phyloP scores from a whole-genome alignment of 2,329 filamentous ascomycete species.

The Pseudogymnoascus pannorum region DNA sequence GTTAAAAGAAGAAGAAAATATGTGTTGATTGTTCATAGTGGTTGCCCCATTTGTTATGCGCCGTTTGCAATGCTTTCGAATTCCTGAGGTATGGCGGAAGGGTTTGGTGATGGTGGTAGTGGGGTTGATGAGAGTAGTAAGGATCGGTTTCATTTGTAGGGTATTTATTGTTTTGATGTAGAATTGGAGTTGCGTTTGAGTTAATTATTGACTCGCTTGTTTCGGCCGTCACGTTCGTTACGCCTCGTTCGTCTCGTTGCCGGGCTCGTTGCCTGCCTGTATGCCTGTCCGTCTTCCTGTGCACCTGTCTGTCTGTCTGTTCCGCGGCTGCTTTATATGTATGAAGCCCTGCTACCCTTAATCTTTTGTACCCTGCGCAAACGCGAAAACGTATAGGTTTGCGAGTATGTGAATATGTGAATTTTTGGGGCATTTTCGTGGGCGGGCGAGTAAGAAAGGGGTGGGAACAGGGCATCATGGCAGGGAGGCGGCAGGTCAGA shows the following conservation, averaged over 20 bases:
- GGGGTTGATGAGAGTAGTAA: background rate
- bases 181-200: constrained; percentile 4
- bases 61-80: constrained; percentile 8
- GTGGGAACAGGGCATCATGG: background rate
- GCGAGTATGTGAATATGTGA: background rate
- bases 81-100: background rate
- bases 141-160: constrained; percentile 2
- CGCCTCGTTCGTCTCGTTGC: constrained; percentile 4
- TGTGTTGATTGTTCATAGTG: background rate
- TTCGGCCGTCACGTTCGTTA: background rate
- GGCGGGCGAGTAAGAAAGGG: background rate
- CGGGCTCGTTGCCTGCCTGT: background rate
- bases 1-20: background rate
- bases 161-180: background rate
- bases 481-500: background rate
- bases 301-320: constrained; percentile 7
- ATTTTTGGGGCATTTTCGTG: background rate
- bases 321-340: constrained; percentile 5
- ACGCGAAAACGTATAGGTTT: background rate
- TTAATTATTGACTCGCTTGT: background rate
- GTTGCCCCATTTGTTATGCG: constrained; percentile 3
- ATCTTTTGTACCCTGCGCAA: background rate
- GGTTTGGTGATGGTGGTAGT: background rate
- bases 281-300: background rate
- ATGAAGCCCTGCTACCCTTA: background rate